Percentiles rank a stretch among this genome's conserved stretches.
These are phyloP conservation scores for Nicotiana rustica DNA, from an alignment of 305 asterid species.

Conservation along the genomic window DNA sequence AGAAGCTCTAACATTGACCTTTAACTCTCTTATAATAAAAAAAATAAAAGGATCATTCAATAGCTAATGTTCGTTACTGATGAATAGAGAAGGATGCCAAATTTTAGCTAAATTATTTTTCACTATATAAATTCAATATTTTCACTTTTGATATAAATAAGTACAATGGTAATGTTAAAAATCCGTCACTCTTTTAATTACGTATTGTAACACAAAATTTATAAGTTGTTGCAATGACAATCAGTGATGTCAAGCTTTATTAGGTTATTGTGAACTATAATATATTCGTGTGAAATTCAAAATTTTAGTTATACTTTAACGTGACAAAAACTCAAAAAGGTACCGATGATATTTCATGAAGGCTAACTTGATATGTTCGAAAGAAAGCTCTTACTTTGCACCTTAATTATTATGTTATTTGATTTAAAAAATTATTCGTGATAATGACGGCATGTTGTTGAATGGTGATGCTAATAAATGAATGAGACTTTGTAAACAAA, in stretches of 20 bases:
- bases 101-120: background rate
- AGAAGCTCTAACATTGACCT: conserved; percentile 19
- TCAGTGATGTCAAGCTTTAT: background rate
- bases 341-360: too few species aligned
- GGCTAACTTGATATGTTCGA: too few species aligned
- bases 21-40: background rate
- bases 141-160: background rate
- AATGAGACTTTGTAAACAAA: too few species aligned
- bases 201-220: background rate
- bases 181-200: background rate
- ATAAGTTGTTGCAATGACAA: background rate
- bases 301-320: background rate
- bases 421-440: too few species aligned
- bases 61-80: background rate
- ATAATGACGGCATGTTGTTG: too few species aligned
- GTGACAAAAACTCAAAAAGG: background rate
- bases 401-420: background rate
- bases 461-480: too few species aligned
- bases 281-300: background rate
- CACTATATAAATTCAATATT: too few species aligned
- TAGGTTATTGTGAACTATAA: too few species aligned
- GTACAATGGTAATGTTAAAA: background rate
- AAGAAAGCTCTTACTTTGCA: background rate
- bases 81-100: background rate
- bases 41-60: background rate